Evolutionary conservation across 768 basidiomycete species (phyloP).

Genomic region (Termitomyces sp.): DNA sequence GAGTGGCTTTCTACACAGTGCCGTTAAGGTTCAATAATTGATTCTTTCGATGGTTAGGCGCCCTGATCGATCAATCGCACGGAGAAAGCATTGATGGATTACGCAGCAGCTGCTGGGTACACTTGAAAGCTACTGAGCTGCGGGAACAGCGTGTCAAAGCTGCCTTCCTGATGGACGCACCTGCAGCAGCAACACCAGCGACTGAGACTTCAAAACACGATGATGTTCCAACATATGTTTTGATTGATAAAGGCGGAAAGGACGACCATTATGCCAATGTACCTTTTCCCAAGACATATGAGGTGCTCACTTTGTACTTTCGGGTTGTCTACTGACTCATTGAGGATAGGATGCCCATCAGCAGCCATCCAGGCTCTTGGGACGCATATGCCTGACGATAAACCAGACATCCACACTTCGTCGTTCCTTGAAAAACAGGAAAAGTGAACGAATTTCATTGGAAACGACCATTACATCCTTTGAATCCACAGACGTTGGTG

Average conservation of each 20-base stretch:
- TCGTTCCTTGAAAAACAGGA: constrained; percentile 9
- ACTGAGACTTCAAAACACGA: not conserved
- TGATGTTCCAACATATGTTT: too few relatives aligned
- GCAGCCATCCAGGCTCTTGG: constrained; percentile 1
- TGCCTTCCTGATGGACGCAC: not conserved
- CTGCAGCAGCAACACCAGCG: not conserved
- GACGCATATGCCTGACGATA: not conserved
- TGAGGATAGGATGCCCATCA: constrained; percentile 2
- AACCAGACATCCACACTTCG: constrained; percentile 6
- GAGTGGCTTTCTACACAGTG: too few relatives aligned
- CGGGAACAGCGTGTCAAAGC: not conserved
- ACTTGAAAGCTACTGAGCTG: not conserved
- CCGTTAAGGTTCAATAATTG: too few relatives aligned
- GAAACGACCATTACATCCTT: not conserved
- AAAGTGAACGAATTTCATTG: constrained; percentile 11
- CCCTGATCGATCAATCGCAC: too few relatives aligned
- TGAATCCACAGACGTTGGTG: not conserved
- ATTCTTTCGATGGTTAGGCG: too few relatives aligned
- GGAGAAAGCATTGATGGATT: not conserved
- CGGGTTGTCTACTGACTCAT: not conserved
- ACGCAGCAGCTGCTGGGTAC: not conserved
- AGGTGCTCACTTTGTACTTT: not conserved
- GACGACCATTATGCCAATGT: constrained; percentile 9
- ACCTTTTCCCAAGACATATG: constrained; percentile 12
- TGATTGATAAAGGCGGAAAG: not conserved